Base-by-base conservation (phyloP, 2,329 filamentous ascomycete genomes). In the Clarireedia sp. region DNA sequence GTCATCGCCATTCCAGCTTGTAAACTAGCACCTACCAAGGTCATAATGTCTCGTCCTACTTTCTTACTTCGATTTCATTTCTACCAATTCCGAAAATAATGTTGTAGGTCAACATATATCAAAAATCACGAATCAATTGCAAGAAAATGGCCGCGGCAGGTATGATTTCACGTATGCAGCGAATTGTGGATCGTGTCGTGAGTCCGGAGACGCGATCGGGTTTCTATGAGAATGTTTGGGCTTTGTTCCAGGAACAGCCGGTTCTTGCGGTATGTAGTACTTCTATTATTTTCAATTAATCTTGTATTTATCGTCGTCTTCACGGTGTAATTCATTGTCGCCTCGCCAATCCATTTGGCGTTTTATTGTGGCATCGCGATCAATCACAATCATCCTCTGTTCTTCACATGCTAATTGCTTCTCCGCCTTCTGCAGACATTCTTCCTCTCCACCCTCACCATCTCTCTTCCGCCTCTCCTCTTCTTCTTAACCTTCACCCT, bases 401-500 rank as follows among this genome's bases (percentile, higher is more conserved):
- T n/a, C 7, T 36, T 23, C 9, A 23, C 50, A 54, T 23, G 10
- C 24, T 46, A 49, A 40, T 48, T 10, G 47, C 37, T 33, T 40
- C 43, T 2, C 26, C 12, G 5, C n/a, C 19, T 8, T 3, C 9
- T 2, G 52, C 60, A 89, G 86, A 81, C 83, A 57, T 89, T 94
- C 68, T 67, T 90, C 56, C 71, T 80, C 46, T 74, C 78, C 29
- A 87, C 91, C 68, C 64, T 85, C 56, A 68, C 82, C 57, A 76
- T 90, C 59, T 83, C 82, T 14, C 78, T 82, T 56, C 69, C 88
- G 14, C 89, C 89, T 1, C 64, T 91, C 57, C 70, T 83, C 41
- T 72, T 90, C 59, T 92, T 94, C 73, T 60, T 78, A 55, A 73
- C 79, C 62, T 90, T 91, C 74, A 75, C 78, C 54, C 62, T 84